A percentile compares a stretch with the other conserved stretches of the same genome.
Conservation (phyloP, 2,329 filamentous ascomycete genomes). For the Xylariomycetidae sp. region DNA sequence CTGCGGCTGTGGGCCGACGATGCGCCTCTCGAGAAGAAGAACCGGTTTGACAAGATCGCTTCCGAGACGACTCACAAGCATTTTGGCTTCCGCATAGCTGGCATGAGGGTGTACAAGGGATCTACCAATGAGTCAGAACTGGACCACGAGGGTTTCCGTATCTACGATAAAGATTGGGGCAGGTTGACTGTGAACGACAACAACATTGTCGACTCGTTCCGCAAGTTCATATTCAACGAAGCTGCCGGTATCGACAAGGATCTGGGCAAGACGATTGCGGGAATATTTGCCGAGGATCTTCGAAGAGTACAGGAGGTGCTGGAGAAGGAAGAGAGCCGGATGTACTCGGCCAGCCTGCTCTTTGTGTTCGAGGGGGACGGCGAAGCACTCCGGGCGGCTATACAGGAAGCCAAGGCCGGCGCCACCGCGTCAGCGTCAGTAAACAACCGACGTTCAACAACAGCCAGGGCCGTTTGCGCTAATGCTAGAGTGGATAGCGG, state of each 20-base stretch:
- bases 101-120: conserved; percentile 61
- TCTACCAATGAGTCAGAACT: conserved; percentile 46
- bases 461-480: conserved; percentile 17
- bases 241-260: conserved; percentile 55
- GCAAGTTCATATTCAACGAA: conserved; percentile 54
- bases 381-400: conserved; percentile 44
- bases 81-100: conserved; percentile 59
- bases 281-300: conserved; percentile 50
- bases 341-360: conserved; percentile 59
- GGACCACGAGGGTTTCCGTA: conserved; percentile 50
- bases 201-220: conserved; percentile 52
- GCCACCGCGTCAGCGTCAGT: conserved; percentile 30
- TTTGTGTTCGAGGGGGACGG: conserved; percentile 64
- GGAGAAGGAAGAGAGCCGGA: conserved; percentile 53
- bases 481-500: conserved; percentile 51
- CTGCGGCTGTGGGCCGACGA: conserved; percentile 79
- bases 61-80: conserved; percentile 55
- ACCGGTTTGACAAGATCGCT: conserved; percentile 56
- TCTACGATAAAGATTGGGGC: conserved; percentile 62
- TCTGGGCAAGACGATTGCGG: conserved; percentile 50
- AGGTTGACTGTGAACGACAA: conserved; percentile 45
- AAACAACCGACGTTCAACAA: conserved; percentile 17
- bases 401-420: conserved; percentile 49
- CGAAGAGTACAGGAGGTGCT: conserved; percentile 48
- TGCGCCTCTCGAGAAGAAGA: conserved; percentile 54